Conservation (phyloP, 148 eudicot species). For the Limonium bicolor region DNA sequence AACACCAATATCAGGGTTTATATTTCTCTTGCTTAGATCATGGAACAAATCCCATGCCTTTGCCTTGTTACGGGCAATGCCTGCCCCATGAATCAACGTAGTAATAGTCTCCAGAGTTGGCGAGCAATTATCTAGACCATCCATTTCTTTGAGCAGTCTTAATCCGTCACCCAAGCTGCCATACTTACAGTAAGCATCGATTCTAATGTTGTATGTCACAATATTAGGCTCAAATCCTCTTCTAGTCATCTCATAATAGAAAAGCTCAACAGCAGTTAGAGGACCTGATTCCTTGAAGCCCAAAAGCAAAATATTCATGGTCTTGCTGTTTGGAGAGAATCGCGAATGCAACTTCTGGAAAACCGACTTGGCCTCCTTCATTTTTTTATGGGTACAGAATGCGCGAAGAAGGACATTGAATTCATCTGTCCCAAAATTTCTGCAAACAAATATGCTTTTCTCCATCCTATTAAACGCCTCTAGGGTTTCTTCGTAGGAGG, state of each 20-base stretch:
- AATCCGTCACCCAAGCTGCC: constrained; percentile 51
- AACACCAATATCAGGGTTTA: constrained; percentile 54
- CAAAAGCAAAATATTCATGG: constrained; percentile 83
- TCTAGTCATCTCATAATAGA: constrained; percentile 75
- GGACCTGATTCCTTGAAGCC: constrained; percentile 83
- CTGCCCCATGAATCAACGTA: constrained; percentile 86
- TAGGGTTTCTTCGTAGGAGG: constrained; percentile 70
- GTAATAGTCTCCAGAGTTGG: constrained; percentile 66
- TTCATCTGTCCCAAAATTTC: constrained; percentile 57
- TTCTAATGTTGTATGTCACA: constrained; percentile 66
- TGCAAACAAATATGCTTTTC: constrained; percentile 31
- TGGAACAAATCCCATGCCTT: constrained; percentile 58
- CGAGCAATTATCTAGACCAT: constrained; percentile 19
- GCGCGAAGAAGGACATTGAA: constrained; percentile 69
- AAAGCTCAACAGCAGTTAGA: constrained; percentile 63
- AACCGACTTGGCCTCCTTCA: constrained; percentile 79
- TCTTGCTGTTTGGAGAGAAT: constrained; percentile 50
- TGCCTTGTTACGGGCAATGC: constrained; percentile 43
- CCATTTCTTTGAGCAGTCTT: constrained; percentile 72
- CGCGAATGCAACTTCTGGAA: constrained; percentile 47
- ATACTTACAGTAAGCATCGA: constrained; percentile 74
- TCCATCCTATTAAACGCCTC: constrained; percentile 81
- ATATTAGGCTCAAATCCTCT: constrained; percentile 73
- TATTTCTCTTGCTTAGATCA: constrained; percentile 31
- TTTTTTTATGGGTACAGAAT: constrained; percentile 71